A percentile compares a stretch with the other conserved stretches of the same genome.
These are phyloP conservation scores for Lavandula angustifolia DNA, from an alignment of 257 asterid species.

Conservation along the genomic window DNA sequence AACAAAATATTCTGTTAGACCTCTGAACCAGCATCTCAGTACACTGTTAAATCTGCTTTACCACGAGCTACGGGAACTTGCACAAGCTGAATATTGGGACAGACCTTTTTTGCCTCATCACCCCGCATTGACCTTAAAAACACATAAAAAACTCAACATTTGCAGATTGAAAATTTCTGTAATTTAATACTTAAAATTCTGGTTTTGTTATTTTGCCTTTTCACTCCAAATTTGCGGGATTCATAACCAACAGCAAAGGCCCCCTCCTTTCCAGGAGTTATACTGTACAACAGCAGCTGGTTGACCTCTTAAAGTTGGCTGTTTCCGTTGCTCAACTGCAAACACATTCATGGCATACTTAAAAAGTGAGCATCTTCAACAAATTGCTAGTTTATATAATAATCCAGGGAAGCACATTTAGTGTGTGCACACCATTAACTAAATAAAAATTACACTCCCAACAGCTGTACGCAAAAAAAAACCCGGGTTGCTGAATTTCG, in stretches of 20 bases:
- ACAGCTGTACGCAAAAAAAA: neutral
- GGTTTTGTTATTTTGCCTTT: constrained; percentile 53
- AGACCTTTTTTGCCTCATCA: constrained; percentile 80
- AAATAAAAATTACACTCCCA: constrained; percentile 18
- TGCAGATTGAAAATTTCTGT: neutral
- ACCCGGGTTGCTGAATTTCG: neutral
- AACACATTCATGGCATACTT: constrained; percentile 28
- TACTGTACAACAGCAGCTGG: constrained; percentile 98
- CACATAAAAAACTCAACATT: constrained; percentile 19
- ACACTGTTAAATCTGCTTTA: constrained; percentile 83
- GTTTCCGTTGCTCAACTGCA: constrained; percentile 90
- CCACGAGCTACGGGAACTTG: constrained; percentile 98
- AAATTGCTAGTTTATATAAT: constrained; percentile 4
- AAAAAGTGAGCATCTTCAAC: neutral
- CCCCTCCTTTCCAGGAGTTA: constrained; percentile 96
- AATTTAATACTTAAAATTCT: constrained; percentile 2
- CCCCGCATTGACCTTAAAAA: constrained; percentile 87
- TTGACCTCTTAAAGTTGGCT: constrained; percentile 73
- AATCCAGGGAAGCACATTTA: neutral
- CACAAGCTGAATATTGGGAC: constrained; percentile 90
- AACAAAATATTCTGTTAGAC: constrained; percentile 36
- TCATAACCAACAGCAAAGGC: constrained; percentile 93
- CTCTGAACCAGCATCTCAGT: constrained; percentile 95
- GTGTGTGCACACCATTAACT: neutral
- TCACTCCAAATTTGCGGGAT: constrained; percentile 86